Conservation (phyloP, 345 rosid species). For the Dipteronia sinensis region DNA sequence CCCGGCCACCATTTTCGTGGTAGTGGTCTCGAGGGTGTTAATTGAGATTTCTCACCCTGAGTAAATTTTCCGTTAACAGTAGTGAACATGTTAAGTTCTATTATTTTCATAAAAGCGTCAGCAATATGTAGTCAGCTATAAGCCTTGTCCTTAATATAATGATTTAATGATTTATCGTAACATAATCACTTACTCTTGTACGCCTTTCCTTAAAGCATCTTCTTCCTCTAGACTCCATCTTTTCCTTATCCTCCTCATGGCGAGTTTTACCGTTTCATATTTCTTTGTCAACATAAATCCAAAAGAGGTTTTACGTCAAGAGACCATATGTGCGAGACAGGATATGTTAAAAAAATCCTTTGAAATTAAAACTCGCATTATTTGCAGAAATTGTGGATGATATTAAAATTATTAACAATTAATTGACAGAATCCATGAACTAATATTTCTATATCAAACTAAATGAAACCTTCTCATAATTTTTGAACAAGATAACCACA, state of each 20-base stretch:
- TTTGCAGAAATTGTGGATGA: neutral
- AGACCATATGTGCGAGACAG: neutral
- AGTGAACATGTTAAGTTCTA: neutral
- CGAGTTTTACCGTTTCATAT: constrained; percentile 11
- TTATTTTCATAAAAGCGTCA: too few relatives aligned
- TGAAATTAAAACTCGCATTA: neutral
- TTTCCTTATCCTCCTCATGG: constrained; percentile 34
- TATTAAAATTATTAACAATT: neutral
- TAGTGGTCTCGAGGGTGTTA: too few relatives aligned
- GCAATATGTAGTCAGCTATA: too few relatives aligned
- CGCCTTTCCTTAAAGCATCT: constrained; percentile 51
- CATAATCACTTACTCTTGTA: constrained; percentile 29
- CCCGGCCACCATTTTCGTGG: too few relatives aligned
- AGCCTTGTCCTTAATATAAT: too few relatives aligned
- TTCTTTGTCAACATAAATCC: constrained; percentile 1
- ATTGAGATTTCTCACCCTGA: too few relatives aligned
- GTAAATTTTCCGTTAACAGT: too few relatives aligned
- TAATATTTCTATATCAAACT: neutral
- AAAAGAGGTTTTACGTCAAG: neutral
- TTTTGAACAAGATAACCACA: neutral
- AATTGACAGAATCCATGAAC: neutral
- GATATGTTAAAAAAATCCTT: neutral
- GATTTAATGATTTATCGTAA: neutral
- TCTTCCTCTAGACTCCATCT: constrained; percentile 61
- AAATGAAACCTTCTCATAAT: neutral